These are phyloP conservation scores for Aspergillus tamarii DNA, from an alignment of 2,329 filamentous ascomycete species.

Conservation along the genomic window DNA sequence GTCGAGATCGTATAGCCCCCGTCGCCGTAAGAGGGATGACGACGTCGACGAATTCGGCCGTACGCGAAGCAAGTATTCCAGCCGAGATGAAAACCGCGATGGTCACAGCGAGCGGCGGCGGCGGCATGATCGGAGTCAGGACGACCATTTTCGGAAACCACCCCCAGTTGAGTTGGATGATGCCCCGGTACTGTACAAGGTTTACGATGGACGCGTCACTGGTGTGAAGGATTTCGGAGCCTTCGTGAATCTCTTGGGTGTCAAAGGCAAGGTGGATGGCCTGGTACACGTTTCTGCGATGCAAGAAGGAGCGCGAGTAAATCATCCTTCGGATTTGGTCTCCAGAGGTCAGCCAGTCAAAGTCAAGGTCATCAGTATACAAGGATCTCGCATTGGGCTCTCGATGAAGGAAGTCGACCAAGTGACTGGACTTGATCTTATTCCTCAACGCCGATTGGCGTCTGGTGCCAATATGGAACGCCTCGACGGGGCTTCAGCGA, in stretches of 20 bases:
- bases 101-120: constrained; percentile 49
- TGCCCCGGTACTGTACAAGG: constrained; percentile 76
- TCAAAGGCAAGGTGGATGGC: constrained; percentile 86
- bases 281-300: constrained; percentile 93
- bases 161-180: constrained; percentile 80
- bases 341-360: constrained; percentile 81
- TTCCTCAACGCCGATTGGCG: constrained; percentile 75
- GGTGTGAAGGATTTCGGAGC: constrained; percentile 94
- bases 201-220: constrained; percentile 88
- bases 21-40: constrained; percentile 48
- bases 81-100: constrained; percentile 42
- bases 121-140: constrained; percentile 42
- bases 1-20: constrained; percentile 55
- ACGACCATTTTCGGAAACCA: constrained; percentile 64
- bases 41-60: constrained; percentile 65
- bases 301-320: constrained; percentile 80
- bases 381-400: constrained; percentile 78
- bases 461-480: constrained; percentile 90
- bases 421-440: constrained; percentile 78
- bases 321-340: constrained; percentile 87
- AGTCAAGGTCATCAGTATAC: constrained; percentile 88
- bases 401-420: constrained; percentile 99
- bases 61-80: constrained; percentile 44
- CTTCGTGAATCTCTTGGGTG: constrained; percentile 88
- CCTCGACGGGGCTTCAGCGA: constrained; percentile 63